A percentile compares a stretch with the other conserved stretches of the same genome.
These are phyloP conservation scores for Rugonectria rugulosa DNA, from an alignment of 2,329 filamentous ascomycete genomes.

Conservation along the genomic window DNA sequence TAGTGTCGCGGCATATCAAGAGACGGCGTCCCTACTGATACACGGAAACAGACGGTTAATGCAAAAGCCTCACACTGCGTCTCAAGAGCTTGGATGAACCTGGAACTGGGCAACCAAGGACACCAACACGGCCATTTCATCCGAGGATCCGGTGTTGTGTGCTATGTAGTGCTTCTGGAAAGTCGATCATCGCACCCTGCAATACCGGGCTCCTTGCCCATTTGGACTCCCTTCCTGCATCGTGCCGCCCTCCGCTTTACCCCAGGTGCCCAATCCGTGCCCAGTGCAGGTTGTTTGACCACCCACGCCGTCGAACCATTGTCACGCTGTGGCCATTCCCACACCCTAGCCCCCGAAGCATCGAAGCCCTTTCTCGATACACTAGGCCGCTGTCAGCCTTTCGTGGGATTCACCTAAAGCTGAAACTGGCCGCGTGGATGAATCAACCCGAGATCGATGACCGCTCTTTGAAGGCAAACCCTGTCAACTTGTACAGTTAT, in stretches of 20 bases:
- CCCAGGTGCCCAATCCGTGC: constrained; percentile 36
- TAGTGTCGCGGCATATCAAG: constrained; percentile 20
- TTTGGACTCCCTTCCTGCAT: constrained; percentile 24
- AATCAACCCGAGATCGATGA: constrained; percentile 29
- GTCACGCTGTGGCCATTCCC: constrained; percentile 23
- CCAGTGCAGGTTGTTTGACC: constrained; percentile 24
- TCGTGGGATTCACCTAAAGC: constrained; percentile 37
- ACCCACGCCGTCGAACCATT: constrained; percentile 32
- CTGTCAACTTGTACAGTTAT: constrained; percentile 11
- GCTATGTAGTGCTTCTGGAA: constrained; percentile 30
- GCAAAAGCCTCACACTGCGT: constrained; percentile 13
- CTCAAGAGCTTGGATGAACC: constrained; percentile 14
- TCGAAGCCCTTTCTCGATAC: constrained; percentile 17
- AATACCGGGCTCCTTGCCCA: constrained; percentile 30
- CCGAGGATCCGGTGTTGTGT: constrained; percentile 19
- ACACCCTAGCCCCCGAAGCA: constrained; percentile 14
- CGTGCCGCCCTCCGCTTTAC: constrained; percentile 35
- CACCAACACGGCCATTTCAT: constrained; percentile 4
- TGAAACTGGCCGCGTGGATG: constrained; percentile 35
- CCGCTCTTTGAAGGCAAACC: constrained; percentile 10
- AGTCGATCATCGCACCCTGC: constrained; percentile 28
- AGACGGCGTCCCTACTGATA: constrained; percentile 15
- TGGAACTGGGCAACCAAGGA: constrained; percentile 1
- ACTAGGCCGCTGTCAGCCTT: constrained; percentile 25
- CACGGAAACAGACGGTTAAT: constrained; percentile 14